Base-by-base conservation (phyloP, 2,329 filamentous ascomycete genomes). In the Zopfia rhizophila region DNA sequence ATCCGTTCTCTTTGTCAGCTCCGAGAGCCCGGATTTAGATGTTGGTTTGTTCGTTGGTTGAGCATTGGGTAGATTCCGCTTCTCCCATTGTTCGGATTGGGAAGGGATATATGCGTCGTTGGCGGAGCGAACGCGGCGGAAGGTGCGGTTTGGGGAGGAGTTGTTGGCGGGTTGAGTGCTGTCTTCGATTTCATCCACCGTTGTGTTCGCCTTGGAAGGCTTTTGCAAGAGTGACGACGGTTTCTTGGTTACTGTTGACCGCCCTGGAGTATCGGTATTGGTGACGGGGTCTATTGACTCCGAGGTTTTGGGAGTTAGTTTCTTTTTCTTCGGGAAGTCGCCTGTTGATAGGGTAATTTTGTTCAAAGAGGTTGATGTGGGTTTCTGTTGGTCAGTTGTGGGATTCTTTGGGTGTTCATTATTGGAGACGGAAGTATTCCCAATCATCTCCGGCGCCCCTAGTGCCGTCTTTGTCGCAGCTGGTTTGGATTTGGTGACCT, bases 81-180 rank as follows among this genome's bases (percentile, higher is more conserved):
- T 47, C 28, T 67, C 67, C 68, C 68, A 69, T 6, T 58, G 58
- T 2, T 58, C 55, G 24, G 58, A 58, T 10, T 55, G 51, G 16
- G 58, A 63, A 2, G 66, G 64, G 12, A 69, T 65, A 0, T 64
- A 63, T 2, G 65, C 63, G 23, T 70, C 67, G 30, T 69, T 70
- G 22, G 61, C 65, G 35, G 62, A 66, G 17, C 60, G 45, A 1
- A 66, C 60, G 23, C 68, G 65, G 19, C 58, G 45, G 32, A 68
- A 63, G 7, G 48, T 56, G 29, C 59, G 55, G 8, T 40, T 47
- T 19, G 47, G 46, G 1, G 56, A 53, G 3, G 48, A 39, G 31
- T 48, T 55, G n/a, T 17, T 19, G 6, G 41, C 31, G 3, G 27
- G 17, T 7, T 46, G 45, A 4, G 35, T 18, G 6, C 44, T 48